phyloP scores from a whole-genome alignment of 2,329 filamentous ascomycete species.

The Cryphonectria parasitica region DNA sequence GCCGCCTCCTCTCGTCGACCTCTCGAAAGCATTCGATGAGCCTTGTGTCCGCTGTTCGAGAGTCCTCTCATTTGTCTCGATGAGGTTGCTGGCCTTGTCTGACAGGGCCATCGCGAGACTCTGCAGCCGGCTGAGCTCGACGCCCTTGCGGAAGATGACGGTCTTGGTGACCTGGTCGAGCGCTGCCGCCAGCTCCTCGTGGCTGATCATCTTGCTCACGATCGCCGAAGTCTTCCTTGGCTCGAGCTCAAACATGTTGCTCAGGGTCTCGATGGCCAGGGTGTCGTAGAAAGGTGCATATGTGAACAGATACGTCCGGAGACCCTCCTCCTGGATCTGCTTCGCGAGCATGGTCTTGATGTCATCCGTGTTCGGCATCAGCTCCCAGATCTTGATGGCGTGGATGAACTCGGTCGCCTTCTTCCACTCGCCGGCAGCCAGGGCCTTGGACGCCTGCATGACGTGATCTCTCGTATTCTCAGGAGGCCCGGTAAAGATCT shows the following conservation, averaged over 20 bases:
- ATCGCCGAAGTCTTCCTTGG: slow-evolving; percentile 91
- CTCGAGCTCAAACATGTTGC: slow-evolving; percentile 93
- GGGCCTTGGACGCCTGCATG: slow-evolving; percentile 97
- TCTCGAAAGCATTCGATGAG: slow-evolving; percentile 90
- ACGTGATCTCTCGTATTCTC: slow-evolving; percentile 99
- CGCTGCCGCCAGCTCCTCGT: slow-evolving; percentile 95
- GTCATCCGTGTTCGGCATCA: slow-evolving; percentile 89
- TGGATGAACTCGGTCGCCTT: slow-evolving; percentile 92
- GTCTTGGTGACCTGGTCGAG: slow-evolving; percentile 97
- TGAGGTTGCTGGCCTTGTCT: slow-evolving; percentile 94
- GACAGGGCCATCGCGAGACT: slow-evolving; percentile 91
- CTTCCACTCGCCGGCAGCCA: slow-evolving; percentile 98
- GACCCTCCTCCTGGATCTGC: slow-evolving; percentile 98
- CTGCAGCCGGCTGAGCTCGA: slow-evolving; percentile 94
- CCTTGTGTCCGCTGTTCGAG: slow-evolving; percentile 97
- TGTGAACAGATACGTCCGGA: slow-evolving; percentile 98
- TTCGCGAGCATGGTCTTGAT: slow-evolving; percentile 97
- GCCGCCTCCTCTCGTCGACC: slow-evolving; percentile 63
- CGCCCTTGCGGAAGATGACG: slow-evolving; percentile 99
- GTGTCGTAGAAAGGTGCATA: slow-evolving; percentile 99
- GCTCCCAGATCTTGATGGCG: slow-evolving; percentile 99
- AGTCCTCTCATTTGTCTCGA: slow-evolving; percentile 96
- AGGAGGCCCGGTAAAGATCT: slow-evolving; percentile 97
- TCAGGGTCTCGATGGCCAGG: slow-evolving; percentile 81
- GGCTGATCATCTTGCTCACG: slow-evolving; percentile 99